Base-by-base conservation (phyloP, 78 protist species). In the Mastigamoeba balamuthi region DNA sequence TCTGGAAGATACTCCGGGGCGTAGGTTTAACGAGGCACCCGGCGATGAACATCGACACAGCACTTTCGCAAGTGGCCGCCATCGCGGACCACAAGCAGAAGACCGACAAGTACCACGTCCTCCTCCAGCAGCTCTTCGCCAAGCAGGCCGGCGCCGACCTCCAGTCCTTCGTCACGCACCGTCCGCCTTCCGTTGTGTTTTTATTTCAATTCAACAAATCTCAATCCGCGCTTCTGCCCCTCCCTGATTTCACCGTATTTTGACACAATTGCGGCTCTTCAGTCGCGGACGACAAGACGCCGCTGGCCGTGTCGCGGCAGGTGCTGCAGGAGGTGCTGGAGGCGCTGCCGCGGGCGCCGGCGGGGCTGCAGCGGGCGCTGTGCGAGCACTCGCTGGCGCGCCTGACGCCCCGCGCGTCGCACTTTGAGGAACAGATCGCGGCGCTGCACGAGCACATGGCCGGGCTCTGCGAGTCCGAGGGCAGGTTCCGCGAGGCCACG, bases 401-500 rank as follows among this genome's bases (percentile, higher is more conserved):
- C 53, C 72, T 85, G 40, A 78, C 80, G 67, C 64, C 79, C 33
- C 80, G 93, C 66, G 74, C 73, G 33, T 74, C 81, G 38, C 80
- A 91, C 6, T 91, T 88, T 71, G 94, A 90, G 75, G 92, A 78
- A 29, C 85, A 88, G 76, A 84, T 82, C 29, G 77, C 88, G 6
- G 75, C 38, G 23, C 66, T 89, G 43, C 87, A 91, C 17, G 81
- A 82, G 53, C 40, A 70, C 37, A 39, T 89, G 23, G 88, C 93
- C 0, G 63, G 37, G 23, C 40, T 88, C 6, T 74, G 73, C 42
- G 92, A 89, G 63, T 27, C 40, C 39, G 89, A 88, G 58, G 94
- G 88, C 43, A 64, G 84, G n/a, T 88, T 85, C 86, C 39, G 75
- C 63, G 82, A 76, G 33, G 89, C 94, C 1, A 92, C 94, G 9